Percentiles rank a stretch among this genome's conserved stretches.
phyloP scores from a whole-genome alignment of 164 flowering plant genomes.

The Taxillus chinensis region DNA sequence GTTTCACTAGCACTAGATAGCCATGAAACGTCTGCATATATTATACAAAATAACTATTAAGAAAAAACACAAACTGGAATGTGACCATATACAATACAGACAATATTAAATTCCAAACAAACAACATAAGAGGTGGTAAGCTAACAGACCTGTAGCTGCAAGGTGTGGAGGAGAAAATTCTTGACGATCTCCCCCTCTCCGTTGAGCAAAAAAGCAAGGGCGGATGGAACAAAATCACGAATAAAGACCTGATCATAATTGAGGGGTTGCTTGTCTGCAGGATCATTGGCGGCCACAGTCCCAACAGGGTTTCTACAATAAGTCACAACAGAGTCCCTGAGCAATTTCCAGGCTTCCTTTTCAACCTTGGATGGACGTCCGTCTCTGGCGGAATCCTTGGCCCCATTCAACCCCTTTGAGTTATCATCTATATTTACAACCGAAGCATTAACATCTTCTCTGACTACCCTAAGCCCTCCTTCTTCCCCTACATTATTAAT shows the following conservation, averaged over 20 bases:
- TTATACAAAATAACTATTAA: too few species aligned
- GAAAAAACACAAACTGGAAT: too few species aligned
- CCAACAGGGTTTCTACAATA: slow-evolving; percentile 93
- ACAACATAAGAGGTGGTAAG: neutral
- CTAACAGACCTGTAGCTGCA: slow-evolving; percentile 77
- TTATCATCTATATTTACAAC: slow-evolving; percentile 19
- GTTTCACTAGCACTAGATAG: too few species aligned
- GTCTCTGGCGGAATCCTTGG: slow-evolving; percentile 12
- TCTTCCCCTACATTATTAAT: slow-evolving; percentile 12
- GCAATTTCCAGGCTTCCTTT: slow-evolving; percentile 78
- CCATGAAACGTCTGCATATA: too few species aligned
- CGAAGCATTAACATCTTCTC: slow-evolving; percentile 13
- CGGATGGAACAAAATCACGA: slow-evolving; percentile 95
- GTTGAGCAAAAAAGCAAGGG: slow-evolving; percentile 83
- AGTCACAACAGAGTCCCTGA: slow-evolving; percentile 51
- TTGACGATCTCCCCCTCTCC: slow-evolving; percentile 89
- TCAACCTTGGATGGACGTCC: slow-evolving; percentile 50
- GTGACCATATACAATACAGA: neutral
- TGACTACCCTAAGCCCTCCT: slow-evolving; percentile 17
- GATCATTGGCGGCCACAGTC: slow-evolving; percentile 87
- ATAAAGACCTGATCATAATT: slow-evolving; percentile 96
- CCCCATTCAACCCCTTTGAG: slow-evolving; percentile 23
- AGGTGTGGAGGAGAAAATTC: slow-evolving; percentile 86
- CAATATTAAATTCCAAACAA: neutral
- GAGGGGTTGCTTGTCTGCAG: slow-evolving; percentile 51